Conservation (phyloP, 768 basidiomycete genomes). For the Russula lepida region DNA sequence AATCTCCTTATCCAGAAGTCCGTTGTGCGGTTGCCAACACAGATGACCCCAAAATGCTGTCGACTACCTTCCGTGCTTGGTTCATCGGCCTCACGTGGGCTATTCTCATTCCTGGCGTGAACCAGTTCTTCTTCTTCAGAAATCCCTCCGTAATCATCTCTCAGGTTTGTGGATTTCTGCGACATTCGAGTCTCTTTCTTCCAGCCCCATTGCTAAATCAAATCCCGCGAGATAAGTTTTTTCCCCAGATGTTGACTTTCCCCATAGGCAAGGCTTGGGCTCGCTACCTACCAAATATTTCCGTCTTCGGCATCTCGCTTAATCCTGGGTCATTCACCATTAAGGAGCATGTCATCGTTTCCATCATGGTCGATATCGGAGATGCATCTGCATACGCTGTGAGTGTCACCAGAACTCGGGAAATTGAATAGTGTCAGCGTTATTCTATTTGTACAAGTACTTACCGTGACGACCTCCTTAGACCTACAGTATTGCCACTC, state of each 20-base stretch:
- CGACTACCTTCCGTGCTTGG: slow-evolving; percentile 33
- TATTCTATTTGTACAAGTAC: neutral
- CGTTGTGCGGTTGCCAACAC: slow-evolving; percentile 43
- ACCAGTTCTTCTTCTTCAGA: slow-evolving; percentile 71
- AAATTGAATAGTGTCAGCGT: neutral
- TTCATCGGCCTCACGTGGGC: slow-evolving; percentile 38
- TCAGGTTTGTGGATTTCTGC: slow-evolving; percentile 19
- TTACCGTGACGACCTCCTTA: neutral
- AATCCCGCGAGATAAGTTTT: slow-evolving; percentile 29
- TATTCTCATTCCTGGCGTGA: slow-evolving; percentile 59
- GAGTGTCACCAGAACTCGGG: neutral
- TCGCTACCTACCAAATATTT: slow-evolving; percentile 41
- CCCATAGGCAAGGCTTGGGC: slow-evolving; percentile 58
- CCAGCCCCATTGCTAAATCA: slow-evolving; percentile 4
- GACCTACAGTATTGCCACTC: slow-evolving; percentile 40
- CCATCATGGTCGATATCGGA: slow-evolving; percentile 36
- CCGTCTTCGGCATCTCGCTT: slow-evolving; percentile 41
- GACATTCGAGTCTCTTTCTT: neutral
- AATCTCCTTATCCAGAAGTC: slow-evolving; percentile 50
- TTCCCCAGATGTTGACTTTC: slow-evolving; percentile 62
- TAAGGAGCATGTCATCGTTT: slow-evolving; percentile 59
- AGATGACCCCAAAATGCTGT: slow-evolving; percentile 37
- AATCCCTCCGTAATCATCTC: slow-evolving; percentile 39
- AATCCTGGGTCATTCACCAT: slow-evolving; percentile 68
- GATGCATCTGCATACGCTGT: slow-evolving; percentile 28